Percentiles rank a stretch among this genome's conserved stretches.
phyloP scores from a whole-genome alignment of 1,284 basidiomycete genomes.

The Puccinia hordei region DNA sequence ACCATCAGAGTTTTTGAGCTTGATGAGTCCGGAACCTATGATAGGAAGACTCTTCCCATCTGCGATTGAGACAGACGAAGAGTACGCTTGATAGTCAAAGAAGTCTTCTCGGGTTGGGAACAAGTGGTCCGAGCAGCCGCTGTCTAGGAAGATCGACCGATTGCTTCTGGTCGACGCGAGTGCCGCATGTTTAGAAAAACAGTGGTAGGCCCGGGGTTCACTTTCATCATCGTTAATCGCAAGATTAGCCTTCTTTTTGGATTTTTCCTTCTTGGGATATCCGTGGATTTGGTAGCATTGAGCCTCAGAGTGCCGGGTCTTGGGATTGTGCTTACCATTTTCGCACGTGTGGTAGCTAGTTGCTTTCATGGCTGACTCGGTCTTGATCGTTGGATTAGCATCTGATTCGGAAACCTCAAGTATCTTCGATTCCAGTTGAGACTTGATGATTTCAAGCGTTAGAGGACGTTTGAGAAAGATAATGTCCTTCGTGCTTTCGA shows the following conservation, averaged over 20 bases:
- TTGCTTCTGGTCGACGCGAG: neutral
- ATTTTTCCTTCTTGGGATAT: neutral
- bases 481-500: neutral
- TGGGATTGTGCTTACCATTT: neutral
- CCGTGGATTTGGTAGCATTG: neutral
- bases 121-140: conserved; percentile 28
- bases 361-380: neutral
- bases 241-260: neutral
- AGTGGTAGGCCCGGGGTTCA: neutral
- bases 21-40: neutral
- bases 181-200: neutral
- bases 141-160: neutral
- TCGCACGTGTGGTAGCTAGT: neutral
- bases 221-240: neutral
- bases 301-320: neutral
- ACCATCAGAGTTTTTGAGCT: neutral
- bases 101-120: neutral
- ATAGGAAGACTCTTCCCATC: neutral
- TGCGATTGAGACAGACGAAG: neutral
- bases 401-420: neutral
- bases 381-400: neutral
- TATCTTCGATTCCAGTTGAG: neutral
- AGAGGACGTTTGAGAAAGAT: neutral
- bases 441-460: neutral
- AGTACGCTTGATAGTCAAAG: neutral